These are phyloP conservation scores for Rhodomyrtus psidioides DNA, from an alignment of 441 rosid species.

Conservation along the genomic window DNA sequence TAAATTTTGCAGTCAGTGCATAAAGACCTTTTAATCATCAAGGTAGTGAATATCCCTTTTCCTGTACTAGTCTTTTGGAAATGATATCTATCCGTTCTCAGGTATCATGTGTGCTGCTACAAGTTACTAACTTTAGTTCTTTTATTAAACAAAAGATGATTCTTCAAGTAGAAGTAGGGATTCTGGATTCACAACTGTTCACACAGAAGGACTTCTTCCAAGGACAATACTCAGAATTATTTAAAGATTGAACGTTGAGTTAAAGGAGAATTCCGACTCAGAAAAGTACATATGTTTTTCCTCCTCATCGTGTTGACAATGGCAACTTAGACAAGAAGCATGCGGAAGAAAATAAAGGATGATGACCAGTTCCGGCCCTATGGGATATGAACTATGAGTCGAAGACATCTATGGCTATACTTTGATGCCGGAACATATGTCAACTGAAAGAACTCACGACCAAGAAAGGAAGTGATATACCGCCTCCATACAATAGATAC, in stretches of 20 bases:
- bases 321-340: neutral
- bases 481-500: neutral
- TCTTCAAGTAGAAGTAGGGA: neutral
- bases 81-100: neutral
- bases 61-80: neutral
- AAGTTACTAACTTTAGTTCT: neutral
- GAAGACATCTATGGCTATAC: neutral
- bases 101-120: neutral
- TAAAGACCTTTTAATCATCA: neutral
- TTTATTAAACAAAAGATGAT: neutral
- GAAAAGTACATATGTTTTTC: neutral
- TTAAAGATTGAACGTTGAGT: neutral
- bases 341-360: neutral
- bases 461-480: neutral
- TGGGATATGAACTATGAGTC: neutral
- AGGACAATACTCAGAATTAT: neutral
- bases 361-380: neutral
- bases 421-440: neutral
- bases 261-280: neutral
- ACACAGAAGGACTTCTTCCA: neutral
- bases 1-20: neutral
- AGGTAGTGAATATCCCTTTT: neutral
- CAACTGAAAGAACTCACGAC: neutral
- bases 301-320: neutral
- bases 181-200: neutral